phyloP scores from a whole-genome alignment of 2,329 filamentous ascomycete genomes.

The Periconia sp. region DNA sequence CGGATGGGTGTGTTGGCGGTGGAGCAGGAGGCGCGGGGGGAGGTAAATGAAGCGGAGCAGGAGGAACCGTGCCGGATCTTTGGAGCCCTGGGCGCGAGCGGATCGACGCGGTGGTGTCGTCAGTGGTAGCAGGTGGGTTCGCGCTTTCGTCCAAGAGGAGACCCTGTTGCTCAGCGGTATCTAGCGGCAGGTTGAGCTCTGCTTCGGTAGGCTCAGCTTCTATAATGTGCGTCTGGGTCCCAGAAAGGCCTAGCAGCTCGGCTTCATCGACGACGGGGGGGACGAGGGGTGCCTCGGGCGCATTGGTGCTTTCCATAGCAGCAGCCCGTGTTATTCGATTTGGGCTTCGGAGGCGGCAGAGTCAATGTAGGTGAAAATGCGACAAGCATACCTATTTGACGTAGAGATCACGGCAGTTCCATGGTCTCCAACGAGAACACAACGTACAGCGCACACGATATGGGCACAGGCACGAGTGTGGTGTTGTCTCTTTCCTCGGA shows the following conservation, averaged over 20 bases:
- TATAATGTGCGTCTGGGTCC: conserved; percentile 32
- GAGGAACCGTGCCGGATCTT: conserved; percentile 44
- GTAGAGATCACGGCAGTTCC: conserved; percentile 19
- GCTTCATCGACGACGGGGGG: conserved; percentile 41
- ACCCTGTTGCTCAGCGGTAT: conserved; percentile 39
- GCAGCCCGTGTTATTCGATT: neutral
- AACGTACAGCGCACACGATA: neutral
- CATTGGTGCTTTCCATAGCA: conserved; percentile 28
- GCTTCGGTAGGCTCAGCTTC: conserved; percentile 35
- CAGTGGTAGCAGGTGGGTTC: conserved; percentile 10
- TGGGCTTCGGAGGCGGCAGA: neutral
- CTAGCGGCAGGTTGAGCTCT: conserved; percentile 37
- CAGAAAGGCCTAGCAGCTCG: conserved; percentile 36
- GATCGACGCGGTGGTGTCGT: conserved; percentile 24
- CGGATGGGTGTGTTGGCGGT: conserved; percentile 37
- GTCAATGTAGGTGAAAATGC: conserved; percentile 5
- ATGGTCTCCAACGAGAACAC: conserved; percentile 11
- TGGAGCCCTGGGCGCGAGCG: conserved; percentile 42
- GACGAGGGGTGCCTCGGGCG: conserved; percentile 32
- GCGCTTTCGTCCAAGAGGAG: conserved; percentile 27
- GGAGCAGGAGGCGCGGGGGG: conserved; percentile 39
- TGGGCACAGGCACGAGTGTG: conserved; percentile 7
- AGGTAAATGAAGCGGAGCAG: conserved; percentile 47
- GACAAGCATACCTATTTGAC: conserved; percentile 25
- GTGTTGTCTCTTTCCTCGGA: conserved; percentile 7